These are phyloP conservation scores for Boeremia exigua DNA, from an alignment of 2,329 filamentous ascomycete species.

Conservation along the genomic window DNA sequence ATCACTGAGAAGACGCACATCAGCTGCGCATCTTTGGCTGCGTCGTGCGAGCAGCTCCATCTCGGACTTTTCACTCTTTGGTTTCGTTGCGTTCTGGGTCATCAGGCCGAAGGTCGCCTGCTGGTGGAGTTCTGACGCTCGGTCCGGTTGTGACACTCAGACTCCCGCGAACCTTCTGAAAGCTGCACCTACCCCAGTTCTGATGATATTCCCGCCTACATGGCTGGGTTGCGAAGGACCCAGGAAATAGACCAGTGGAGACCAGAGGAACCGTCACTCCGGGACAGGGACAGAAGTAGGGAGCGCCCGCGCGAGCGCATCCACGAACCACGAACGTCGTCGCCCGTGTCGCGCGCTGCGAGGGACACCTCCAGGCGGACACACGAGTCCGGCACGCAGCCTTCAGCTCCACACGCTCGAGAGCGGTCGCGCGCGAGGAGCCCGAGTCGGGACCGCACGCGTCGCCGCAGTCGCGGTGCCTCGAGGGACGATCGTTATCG, in stretches of 20 bases:
- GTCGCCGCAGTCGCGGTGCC: conserved; percentile 40
- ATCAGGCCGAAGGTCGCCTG: conserved; percentile 23
- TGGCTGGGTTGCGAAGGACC: conserved; percentile 51
- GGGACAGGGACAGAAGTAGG: conserved; percentile 39
- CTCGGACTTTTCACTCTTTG: conserved; percentile 16
- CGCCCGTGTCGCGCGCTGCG: conserved; percentile 45
- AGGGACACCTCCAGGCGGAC: conserved; percentile 41
- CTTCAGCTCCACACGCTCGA: conserved; percentile 35
- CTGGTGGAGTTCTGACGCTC: conserved; percentile 37
- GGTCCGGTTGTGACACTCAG: conserved; percentile 47
- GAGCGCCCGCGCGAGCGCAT: conserved; percentile 35
- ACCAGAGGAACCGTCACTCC: conserved; percentile 47
- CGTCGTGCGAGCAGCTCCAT: conserved; percentile 19
- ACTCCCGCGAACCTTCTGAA: conserved; percentile 42
- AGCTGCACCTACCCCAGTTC: conserved; percentile 44
- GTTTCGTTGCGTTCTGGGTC: conserved; percentile 4
- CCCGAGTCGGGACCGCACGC: conserved; percentile 39
- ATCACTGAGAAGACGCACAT: conserved; percentile 32
- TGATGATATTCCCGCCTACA: conserved; percentile 51
- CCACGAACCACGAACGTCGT: conserved; percentile 41
- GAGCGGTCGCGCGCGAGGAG: conserved; percentile 43
- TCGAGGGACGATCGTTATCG: conserved; percentile 46
- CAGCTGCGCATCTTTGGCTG: conserved; percentile 27
- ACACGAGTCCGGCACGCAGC: conserved; percentile 35
- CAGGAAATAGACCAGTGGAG: conserved; percentile 53